These are phyloP conservation scores for Backusella australiensis DNA, from an alignment of 192 early-diverging fungal genomes.

Conservation along the genomic window DNA sequence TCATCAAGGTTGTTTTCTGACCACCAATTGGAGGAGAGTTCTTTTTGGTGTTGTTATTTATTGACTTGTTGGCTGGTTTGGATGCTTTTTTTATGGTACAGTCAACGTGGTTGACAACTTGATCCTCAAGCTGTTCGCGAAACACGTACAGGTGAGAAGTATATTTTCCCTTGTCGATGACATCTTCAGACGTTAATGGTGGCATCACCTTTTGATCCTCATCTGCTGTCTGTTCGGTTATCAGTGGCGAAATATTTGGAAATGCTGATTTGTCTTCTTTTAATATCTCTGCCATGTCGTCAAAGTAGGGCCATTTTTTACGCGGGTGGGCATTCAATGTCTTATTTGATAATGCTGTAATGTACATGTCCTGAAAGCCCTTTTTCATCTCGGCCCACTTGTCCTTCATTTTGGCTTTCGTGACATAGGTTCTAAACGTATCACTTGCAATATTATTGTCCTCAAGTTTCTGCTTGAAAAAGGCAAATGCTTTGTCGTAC, in stretches of 20 bases:
- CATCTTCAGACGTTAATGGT: not conserved
- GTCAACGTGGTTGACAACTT: not conserved
- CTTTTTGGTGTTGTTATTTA: not conserved
- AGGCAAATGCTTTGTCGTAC: not conserved
- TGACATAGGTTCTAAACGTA: not conserved
- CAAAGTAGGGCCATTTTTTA: not conserved
- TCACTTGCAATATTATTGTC: not conserved
- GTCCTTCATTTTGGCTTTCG: not conserved
- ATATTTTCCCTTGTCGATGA: not conserved
- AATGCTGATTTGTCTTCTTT: not conserved
- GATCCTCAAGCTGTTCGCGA: not conserved
- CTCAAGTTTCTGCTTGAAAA: not conserved
- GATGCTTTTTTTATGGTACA: not conserved
- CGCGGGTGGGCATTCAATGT: not conserved
- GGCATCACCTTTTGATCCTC: not conserved
- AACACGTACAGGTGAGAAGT: not conserved
- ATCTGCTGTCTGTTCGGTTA: not conserved
- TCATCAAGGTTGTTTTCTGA: not conserved
- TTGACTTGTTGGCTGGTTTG: not conserved
- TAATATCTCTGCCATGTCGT: conserved; percentile 2
- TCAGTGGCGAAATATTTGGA: not conserved
- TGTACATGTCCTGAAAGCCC: not conserved
- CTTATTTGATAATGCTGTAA: not conserved
- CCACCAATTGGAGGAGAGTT: not conserved
- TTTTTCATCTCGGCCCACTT: conserved; percentile 1